Conservation (phyloP, 148 eudicot species). For the Vaccinium macrocarpon region DNA sequence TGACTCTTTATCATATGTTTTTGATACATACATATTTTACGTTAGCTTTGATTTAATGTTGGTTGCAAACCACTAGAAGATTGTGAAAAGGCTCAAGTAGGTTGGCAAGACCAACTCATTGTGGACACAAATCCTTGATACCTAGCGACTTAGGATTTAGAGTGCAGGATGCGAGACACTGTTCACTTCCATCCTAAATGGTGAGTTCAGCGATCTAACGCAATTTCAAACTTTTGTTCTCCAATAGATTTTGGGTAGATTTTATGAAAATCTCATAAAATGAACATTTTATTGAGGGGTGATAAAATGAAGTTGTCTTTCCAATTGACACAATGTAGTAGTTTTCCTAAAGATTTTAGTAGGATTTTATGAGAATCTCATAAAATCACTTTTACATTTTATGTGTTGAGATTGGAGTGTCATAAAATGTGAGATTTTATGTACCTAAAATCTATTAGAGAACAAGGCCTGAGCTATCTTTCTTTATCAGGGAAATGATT, state of each 20-base stretch:
- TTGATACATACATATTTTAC: background rate
- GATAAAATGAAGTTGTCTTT: too few species aligned
- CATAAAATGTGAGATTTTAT: too few species aligned
- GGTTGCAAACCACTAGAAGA: background rate
- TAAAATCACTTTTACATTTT: too few species aligned
- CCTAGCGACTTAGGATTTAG: background rate
- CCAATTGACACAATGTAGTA: too few species aligned
- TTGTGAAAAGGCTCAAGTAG: slow-evolving; percentile 1
- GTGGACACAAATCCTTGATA: background rate
- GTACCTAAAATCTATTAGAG: too few species aligned
- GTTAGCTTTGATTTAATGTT: background rate
- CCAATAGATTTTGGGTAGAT: too few species aligned
- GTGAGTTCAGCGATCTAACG: background rate
- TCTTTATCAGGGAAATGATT: background rate
- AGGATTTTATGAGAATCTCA: too few species aligned
- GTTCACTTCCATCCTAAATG: background rate
- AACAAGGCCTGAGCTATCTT: too few species aligned
- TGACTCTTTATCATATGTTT: background rate
- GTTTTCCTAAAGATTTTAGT: too few species aligned
- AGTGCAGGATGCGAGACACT: background rate
- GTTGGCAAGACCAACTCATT: background rate
- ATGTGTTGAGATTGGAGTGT: too few species aligned
- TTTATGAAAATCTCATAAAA: too few species aligned
- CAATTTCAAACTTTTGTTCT: background rate
- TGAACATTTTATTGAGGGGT: too few species aligned